Conservation (phyloP, 1,139 yeast genomes). For the Candida smagusa region DNA sequence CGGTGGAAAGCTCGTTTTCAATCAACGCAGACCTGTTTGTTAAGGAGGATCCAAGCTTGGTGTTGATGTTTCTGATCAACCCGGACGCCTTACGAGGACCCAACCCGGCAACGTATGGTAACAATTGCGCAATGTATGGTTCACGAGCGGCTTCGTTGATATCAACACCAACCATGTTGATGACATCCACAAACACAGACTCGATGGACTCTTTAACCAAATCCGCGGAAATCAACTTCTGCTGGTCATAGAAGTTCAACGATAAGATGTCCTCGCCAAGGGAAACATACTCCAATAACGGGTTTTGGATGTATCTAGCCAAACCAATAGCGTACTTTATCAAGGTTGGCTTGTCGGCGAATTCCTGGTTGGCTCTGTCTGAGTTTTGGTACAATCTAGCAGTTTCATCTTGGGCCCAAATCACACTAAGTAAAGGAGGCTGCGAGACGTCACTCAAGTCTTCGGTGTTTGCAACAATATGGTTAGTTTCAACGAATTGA, state of each 20-base stretch:
- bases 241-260: constrained; percentile 72
- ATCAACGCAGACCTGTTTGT: constrained; percentile 75
- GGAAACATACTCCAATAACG: constrained; percentile 82
- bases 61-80: constrained; percentile 74
- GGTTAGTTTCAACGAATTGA: constrained; percentile 56
- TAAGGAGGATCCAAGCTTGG: constrained; percentile 63
- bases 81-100: constrained; percentile 96
- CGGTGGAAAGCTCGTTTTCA: constrained; percentile 74
- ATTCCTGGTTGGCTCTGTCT: constrained; percentile 69
- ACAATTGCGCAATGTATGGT: constrained; percentile 62
- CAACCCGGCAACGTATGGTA: constrained; percentile 83
- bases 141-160: constrained; percentile 86
- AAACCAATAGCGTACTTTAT: constrained; percentile 86
- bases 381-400: constrained; percentile 87
- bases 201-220: constrained; percentile 65
- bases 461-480: constrained; percentile 54
- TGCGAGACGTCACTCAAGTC: constrained; percentile 33
- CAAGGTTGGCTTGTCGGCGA: constrained; percentile 81
- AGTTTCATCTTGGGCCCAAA: constrained; percentile 92
- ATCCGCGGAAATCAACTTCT: constrained; percentile 66
- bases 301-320: constrained; percentile 89
- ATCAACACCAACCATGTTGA: constrained; percentile 89
- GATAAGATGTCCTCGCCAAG: constrained; percentile 72
- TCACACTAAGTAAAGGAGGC: constrained; percentile 50
- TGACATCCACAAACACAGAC: constrained; percentile 83